These are phyloP conservation scores for Coemansia sp. DNA, from an alignment of 192 early-diverging fungal genomes.

Conservation along the genomic window DNA sequence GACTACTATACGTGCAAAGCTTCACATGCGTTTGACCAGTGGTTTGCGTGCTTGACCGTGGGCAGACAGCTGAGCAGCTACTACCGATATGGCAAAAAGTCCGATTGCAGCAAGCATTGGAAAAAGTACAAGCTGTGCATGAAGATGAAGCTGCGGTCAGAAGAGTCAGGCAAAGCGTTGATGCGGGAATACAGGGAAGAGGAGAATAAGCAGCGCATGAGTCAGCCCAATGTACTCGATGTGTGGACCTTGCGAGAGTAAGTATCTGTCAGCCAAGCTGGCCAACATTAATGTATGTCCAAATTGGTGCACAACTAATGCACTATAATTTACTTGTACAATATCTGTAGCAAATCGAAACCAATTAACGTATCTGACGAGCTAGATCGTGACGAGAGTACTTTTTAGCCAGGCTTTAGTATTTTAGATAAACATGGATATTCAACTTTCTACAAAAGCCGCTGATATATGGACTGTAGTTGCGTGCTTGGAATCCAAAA, in stretches of 20 bases:
- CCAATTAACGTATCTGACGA: background rate
- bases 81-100: constrained; percentile 52
- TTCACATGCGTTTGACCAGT: constrained; percentile 51
- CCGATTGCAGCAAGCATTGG: constrained; percentile 46
- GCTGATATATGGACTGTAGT: background rate
- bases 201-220: constrained; percentile 23
- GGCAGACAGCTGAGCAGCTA: constrained; percentile 53
- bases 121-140: constrained; percentile 44
- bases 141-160: constrained; percentile 38
- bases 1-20: constrained; percentile 48
- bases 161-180: constrained; percentile 28
- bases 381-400: background rate
- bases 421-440: background rate
- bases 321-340: background rate
- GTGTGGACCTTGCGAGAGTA: constrained; percentile 40
- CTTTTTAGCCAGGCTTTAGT: too few relatives aligned
- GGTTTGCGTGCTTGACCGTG: constrained; percentile 46
- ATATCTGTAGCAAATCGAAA: background rate
- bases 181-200: constrained; percentile 32
- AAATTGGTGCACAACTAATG: background rate
- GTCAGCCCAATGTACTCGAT: constrained; percentile 45
- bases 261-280: background rate
- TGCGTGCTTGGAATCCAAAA: background rate
- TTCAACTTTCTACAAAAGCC: background rate
- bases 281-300: background rate